phyloP scores from a whole-genome alignment of 1,139 yeast species.

The Taphrina wiesneri region DNA sequence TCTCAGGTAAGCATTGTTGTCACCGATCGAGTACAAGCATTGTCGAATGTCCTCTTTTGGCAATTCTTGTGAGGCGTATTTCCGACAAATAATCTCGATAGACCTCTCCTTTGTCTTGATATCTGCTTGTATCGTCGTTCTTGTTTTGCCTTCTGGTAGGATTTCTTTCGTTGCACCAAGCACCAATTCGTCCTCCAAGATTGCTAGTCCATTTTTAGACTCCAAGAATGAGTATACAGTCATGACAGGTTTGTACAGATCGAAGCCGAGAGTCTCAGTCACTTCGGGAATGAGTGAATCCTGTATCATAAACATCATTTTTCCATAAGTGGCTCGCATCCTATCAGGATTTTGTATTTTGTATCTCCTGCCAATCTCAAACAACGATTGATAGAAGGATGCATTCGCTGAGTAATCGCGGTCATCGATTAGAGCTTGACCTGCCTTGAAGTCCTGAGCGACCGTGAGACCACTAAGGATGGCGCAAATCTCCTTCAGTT shows the following conservation, averaged over 20 bases:
- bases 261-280: slow-evolving; percentile 66
- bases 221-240: slow-evolving; percentile 58
- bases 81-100: slow-evolving; percentile 57
- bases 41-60: slow-evolving; percentile 63
- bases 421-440: slow-evolving; percentile 61
- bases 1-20: slow-evolving; percentile 68
- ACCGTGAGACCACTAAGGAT: slow-evolving; percentile 71
- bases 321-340: slow-evolving; percentile 73
- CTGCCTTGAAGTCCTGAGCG: slow-evolving; percentile 67
- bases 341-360: slow-evolving; percentile 77
- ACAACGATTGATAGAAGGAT: slow-evolving; percentile 64
- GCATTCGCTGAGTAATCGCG: slow-evolving; percentile 66
- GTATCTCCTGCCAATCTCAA: slow-evolving; percentile 74
- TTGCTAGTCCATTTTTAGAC: slow-evolving; percentile 48
- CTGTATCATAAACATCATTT: slow-evolving; percentile 76
- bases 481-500: slow-evolving; percentile 69
- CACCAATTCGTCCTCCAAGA: slow-evolving; percentile 59
- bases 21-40: slow-evolving; percentile 70
- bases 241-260: slow-evolving; percentile 64
- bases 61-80: slow-evolving; percentile 47
- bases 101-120: slow-evolving; percentile 64
- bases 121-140: slow-evolving; percentile 56
- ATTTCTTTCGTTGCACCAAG: slow-evolving; percentile 67
- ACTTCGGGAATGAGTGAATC: slow-evolving; percentile 72
- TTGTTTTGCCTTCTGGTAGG: slow-evolving; percentile 56